phyloP scores from a whole-genome alignment of 345 rosid species.

The Hibiscus trionum region DNA sequence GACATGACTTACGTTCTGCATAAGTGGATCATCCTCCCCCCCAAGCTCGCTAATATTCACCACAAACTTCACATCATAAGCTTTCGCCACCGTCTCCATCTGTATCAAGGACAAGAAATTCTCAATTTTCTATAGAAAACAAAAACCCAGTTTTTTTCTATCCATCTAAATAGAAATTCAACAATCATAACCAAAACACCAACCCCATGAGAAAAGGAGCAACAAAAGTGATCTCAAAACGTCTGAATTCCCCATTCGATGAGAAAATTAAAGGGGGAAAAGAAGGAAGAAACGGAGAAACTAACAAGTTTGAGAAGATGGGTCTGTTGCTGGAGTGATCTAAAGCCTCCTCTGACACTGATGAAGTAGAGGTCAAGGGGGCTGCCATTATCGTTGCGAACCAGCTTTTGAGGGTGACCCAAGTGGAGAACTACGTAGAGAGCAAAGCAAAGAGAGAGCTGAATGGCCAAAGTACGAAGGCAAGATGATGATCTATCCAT shows the following conservation, averaged over 20 bases:
- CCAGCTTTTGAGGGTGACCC: slow-evolving; percentile 37
- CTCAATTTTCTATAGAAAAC: too few relatives aligned
- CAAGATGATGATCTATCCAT: slow-evolving; percentile 51
- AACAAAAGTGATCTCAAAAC: neutral
- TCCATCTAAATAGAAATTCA: too few relatives aligned
- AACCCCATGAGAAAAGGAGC: neutral
- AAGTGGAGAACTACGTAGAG: slow-evolving; percentile 55
- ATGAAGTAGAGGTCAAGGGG: neutral
- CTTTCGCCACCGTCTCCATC: slow-evolving; percentile 53
- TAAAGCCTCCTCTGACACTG: slow-evolving; percentile 56
- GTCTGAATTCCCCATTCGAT: neutral
- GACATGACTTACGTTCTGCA: slow-evolving; percentile 43
- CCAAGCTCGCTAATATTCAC: slow-evolving; percentile 54
- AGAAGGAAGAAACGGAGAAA: neutral
- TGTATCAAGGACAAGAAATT: slow-evolving; percentile 17
- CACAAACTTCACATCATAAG: slow-evolving; percentile 49
- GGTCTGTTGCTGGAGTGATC: slow-evolving; percentile 10
- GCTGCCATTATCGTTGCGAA: slow-evolving; percentile 12
- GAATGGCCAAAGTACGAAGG: slow-evolving; percentile 49
- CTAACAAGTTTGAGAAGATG: slow-evolving; percentile 62
- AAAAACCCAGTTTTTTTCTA: too few relatives aligned
- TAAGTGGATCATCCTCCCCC: slow-evolving; percentile 47
- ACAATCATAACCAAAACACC: too few relatives aligned
- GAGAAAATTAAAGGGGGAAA: neutral
- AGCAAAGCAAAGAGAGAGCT: slow-evolving; percentile 45